Evolutionary conservation across 2,329 filamentous ascomycete species (phyloP).

Genomic region (Aspergillus floridensis): DNA sequence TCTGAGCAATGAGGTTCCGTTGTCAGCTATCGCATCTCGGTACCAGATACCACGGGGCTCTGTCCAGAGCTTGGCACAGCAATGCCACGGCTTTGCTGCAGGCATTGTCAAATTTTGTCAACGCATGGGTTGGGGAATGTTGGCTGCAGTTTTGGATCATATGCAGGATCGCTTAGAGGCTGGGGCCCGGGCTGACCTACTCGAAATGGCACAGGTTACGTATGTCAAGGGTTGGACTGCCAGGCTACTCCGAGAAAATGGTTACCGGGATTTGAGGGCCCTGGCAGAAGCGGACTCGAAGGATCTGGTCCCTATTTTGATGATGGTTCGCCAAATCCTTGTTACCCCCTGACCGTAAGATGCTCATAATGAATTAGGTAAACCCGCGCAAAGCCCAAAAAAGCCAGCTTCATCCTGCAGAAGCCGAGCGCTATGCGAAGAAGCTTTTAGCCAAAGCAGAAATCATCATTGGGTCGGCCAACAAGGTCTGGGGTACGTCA

Average conservation of each 20-base stretch:
- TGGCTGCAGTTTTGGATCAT: slow-evolving; percentile 70
- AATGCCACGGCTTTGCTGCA: slow-evolving; percentile 73
- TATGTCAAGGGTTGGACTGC: slow-evolving; percentile 77
- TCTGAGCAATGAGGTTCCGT: slow-evolving; percentile 71
- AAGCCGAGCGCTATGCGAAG: slow-evolving; percentile 60
- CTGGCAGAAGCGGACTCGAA: slow-evolving; percentile 67
- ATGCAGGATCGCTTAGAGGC: slow-evolving; percentile 72
- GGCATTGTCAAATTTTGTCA: slow-evolving; percentile 79
- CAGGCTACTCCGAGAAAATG: slow-evolving; percentile 72
- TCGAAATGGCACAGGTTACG: slow-evolving; percentile 68
- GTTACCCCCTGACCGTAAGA: not conserved
- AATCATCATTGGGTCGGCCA: slow-evolving; percentile 67
- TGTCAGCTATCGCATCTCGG: slow-evolving; percentile 67
- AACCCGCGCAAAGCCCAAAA: slow-evolving; percentile 60
- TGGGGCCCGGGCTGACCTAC: slow-evolving; percentile 67
- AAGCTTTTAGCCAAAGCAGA: slow-evolving; percentile 67
- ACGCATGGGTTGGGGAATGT: slow-evolving; percentile 71
- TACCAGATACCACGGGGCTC: slow-evolving; percentile 68
- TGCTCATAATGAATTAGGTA: slow-evolving; percentile 45
- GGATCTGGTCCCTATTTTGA: slow-evolving; percentile 68
- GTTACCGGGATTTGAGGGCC: slow-evolving; percentile 65
- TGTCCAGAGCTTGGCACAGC: slow-evolving; percentile 70
- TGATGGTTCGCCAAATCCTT: slow-evolving; percentile 54
- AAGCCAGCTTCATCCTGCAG: slow-evolving; percentile 53
- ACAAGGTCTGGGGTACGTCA: slow-evolving; percentile 60